Percentiles rank a stretch among this genome's conserved stretches.
Evolutionary conservation across 2,329 filamentous ascomycete genomes (phyloP).

Genomic region (Colletotrichum lindemuthianum): DNA sequence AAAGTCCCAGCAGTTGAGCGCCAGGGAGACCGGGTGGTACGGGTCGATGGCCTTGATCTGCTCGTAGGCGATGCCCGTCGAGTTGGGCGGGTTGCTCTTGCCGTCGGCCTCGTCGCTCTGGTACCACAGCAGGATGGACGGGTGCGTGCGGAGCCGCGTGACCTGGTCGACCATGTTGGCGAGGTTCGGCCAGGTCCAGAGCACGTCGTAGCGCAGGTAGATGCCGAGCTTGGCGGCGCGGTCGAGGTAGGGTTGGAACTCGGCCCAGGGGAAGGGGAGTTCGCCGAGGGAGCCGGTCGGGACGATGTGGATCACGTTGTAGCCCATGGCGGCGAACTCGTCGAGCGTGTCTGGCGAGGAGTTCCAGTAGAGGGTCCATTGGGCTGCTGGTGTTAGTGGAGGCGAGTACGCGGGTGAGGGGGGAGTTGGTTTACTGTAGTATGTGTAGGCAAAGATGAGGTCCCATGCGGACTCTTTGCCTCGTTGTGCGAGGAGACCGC

Average conservation of each 20-base stretch:
- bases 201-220: slow-evolving; percentile 37
- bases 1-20: slow-evolving; percentile 71
- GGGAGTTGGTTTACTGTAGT: slow-evolving; percentile 56
- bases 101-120: slow-evolving; percentile 34
- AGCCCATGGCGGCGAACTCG: slow-evolving; percentile 48
- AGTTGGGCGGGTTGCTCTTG: slow-evolving; percentile 56
- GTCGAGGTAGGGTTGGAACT: slow-evolving; percentile 31
- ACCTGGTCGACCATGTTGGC: slow-evolving; percentile 30
- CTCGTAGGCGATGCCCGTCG: slow-evolving; percentile 53
- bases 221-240: slow-evolving; percentile 51
- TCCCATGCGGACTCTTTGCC: slow-evolving; percentile 47
- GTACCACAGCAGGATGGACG: slow-evolving; percentile 31
- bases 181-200: slow-evolving; percentile 29
- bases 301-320: slow-evolving; percentile 52
- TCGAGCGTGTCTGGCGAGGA: slow-evolving; percentile 46
- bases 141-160: slow-evolving; percentile 25
- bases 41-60: slow-evolving; percentile 62
- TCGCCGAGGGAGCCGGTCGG: slow-evolving; percentile 29
- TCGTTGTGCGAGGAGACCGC: slow-evolving; percentile 45
- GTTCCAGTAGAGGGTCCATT: slow-evolving; percentile 54
- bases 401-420: background rate
- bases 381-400: slow-evolving; percentile 44
- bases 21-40: slow-evolving; percentile 69
- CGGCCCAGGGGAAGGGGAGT: slow-evolving; percentile 29
- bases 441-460: slow-evolving; percentile 49